Base-by-base conservation (phyloP, 2,329 filamentous ascomycete genomes). In the Geosmithia flava region DNA sequence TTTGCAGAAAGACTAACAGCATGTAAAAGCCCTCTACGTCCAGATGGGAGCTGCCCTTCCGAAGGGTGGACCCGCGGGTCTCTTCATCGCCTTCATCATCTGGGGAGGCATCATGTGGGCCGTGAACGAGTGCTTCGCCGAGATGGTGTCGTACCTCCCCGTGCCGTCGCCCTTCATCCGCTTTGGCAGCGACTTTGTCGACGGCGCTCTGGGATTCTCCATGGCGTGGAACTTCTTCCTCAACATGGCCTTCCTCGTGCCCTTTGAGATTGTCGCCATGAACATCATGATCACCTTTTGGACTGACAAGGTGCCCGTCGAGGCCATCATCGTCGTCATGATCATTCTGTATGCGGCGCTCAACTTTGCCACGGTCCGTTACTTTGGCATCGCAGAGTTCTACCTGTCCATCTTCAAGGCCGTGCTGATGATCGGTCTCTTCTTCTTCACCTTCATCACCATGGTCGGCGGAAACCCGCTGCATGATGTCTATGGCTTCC, bases 401-500 rank as follows among this genome's bases (percentile, higher is more conserved):
- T 69, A 64, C 50, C 55, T 69, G 20, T 62, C 67, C 1, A 59
- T 60, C 52, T 59, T 75, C 50, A 75, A 79, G 54, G 71, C 81
- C 48, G 60, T 75, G 4, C 64, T 83, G 10, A 74, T 83, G 45
- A 58, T 81, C 46, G 71, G 72, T 39, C 63, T 83, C 42, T 76
- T 77, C 50, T 68, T 78, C 46, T 72, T 78, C 56, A 74, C 74
- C 15, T 61, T 81, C 29, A 66, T 80, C 44, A 75, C 81, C 52
- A 74, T 78, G 54, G 66, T 80, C 0, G 78, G 78, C n/a, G 78
- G 78, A 27, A 71, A 75, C 2, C 72, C 78, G 0, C 72, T 74
- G 3, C 68, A 69, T 1, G 68, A 74, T 23, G 66, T 71, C 2
- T 70, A 78, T 47, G 81, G 81, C 0, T 85, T 85, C 59, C 63